A percentile compares a stretch with the other conserved stretches of the same genome.
phyloP scores from a whole-genome alignment of 1,139 yeast genomes.

The Blastobotrys proliferans region DNA sequence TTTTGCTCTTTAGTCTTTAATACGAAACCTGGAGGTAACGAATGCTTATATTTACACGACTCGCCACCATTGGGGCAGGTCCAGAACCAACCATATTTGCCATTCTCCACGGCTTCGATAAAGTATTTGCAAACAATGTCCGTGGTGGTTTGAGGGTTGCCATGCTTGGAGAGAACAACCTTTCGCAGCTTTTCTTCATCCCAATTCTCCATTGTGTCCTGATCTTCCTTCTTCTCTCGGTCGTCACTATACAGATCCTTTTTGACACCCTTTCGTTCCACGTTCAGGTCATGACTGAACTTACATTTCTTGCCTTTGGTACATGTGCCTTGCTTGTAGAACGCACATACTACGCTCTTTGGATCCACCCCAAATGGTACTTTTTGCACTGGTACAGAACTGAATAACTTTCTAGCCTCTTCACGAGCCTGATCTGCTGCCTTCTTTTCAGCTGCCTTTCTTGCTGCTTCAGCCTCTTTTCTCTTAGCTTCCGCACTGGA shows the following conservation, averaged over 20 bases:
- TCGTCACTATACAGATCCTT: slow-evolving; percentile 91
- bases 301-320: slow-evolving; percentile 89
- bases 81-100: slow-evolving; percentile 99
- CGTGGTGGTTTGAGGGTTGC: slow-evolving; percentile 90
- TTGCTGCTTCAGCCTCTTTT: slow-evolving; percentile 72
- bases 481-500: slow-evolving; percentile 49
- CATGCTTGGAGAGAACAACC: slow-evolving; percentile 87
- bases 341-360: slow-evolving; percentile 84
- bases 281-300: slow-evolving; percentile 83
- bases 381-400: slow-evolving; percentile 68
- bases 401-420: slow-evolving; percentile 78
- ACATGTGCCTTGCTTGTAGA: slow-evolving; percentile 87
- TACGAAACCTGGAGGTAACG: slow-evolving; percentile 96
- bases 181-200: slow-evolving; percentile 90
- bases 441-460: slow-evolving; percentile 79
- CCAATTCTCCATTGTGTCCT: slow-evolving; percentile 95
- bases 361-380: slow-evolving; percentile 99
- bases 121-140: slow-evolving; percentile 92
- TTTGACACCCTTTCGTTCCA: slow-evolving; percentile 86
- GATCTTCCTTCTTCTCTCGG: slow-evolving; percentile 69
- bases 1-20: slow-evolving; percentile 95
- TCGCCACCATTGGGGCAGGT: slow-evolving; percentile 92
- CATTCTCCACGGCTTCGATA: slow-evolving; percentile 95
- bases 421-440: slow-evolving; percentile 86
- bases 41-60: slow-evolving; percentile 90